Evolutionary conservation across 768 basidiomycete species (phyloP), one percentile per base, ranked within the genome.

Genomic region (Russula sp.): DNA sequence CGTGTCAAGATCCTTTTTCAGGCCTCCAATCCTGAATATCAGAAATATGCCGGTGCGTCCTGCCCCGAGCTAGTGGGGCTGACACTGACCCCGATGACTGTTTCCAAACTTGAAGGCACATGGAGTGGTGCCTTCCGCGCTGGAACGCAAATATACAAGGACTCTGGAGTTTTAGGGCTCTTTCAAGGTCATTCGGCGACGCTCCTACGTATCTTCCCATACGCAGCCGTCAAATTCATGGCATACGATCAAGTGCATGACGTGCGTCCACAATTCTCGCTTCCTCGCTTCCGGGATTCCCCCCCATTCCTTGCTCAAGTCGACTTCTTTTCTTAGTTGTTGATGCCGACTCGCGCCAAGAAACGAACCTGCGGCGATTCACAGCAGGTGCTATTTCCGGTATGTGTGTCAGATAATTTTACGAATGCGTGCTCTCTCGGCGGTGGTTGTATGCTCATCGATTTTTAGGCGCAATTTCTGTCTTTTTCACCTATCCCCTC

Each of bases 1-100:
- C 82, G 97, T 73, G 95, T 99, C 70, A 99, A 99, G 79, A 99
- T 99, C 71, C 86, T 99, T 55, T 97, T 99, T 73, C 97, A 99
- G 75, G 93, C 97, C 0, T 92, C 92, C 8, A 97, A 96, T 75
- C 90, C 91, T 8, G 96, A 98, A 63, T 99, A 90, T 73, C 83
- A 85, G 73, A 92, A 94, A 75, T 98, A 95, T 77, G 85, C 94
- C 63, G 95, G 95, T 92, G 63, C 62, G 36, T 48, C 44, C 22
- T 36, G 24, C 13, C 5, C 34, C 14, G 28, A 24, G 18, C 18
- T 46, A 5, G 10, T 26, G 4, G 10, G 22, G 60, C 22, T 46
- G 53, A 48, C 44, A 28, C 52, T 36, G 36, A 26, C 32, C n/a
- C 13, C 36, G 13, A 36, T 11, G 34, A 11, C 34, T 34, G 8